phyloP scores from a whole-genome alignment of 2,329 filamentous ascomycete genomes.

The Sclerotinia minor region DNA sequence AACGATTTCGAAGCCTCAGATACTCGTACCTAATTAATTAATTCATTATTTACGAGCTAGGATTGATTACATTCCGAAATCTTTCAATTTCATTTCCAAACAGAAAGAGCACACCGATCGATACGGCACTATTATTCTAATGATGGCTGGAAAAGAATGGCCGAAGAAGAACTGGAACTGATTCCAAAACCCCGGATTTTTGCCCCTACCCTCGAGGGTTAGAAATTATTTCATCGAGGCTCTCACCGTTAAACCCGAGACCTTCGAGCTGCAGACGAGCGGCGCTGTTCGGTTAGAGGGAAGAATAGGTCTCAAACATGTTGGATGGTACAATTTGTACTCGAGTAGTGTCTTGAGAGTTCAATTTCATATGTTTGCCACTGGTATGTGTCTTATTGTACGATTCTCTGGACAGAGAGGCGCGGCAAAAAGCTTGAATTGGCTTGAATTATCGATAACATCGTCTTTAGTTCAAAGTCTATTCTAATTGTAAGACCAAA shows the following conservation, averaged over 20 bases:
- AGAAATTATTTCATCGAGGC: conserved; percentile 15
- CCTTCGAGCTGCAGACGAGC: not conserved
- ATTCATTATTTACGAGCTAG: not conserved
- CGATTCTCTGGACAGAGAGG: conserved; percentile 5
- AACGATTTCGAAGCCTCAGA: conserved; percentile 2
- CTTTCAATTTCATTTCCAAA: not conserved
- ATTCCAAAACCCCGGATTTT: conserved; percentile 22
- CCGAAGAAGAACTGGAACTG: conserved; percentile 18
- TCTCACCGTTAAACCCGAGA: conserved; percentile 16
- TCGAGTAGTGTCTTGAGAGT: too few relatives aligned
- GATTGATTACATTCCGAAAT: conserved; percentile 6
- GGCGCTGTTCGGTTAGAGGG: conserved; percentile 11
- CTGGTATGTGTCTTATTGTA: conserved; percentile 21
- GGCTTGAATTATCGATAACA: conserved; percentile 21
- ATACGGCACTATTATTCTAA: conserved; percentile 20
- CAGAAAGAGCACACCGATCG: conserved; percentile 2
- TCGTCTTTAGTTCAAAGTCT: not conserved
- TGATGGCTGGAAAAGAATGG: conserved; percentile 3
- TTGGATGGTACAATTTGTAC: not conserved
- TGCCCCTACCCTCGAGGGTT: conserved; percentile 21
- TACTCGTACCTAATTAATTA: too few relatives aligned
- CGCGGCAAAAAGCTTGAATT: conserved; percentile 10
- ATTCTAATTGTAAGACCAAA: conserved; percentile 4
- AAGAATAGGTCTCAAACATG: conserved; percentile 3
- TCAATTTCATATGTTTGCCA: conserved; percentile 16